A percentile compares a stretch with the other conserved stretches of the same genome.
Conservation (phyloP, 768 basidiomycete genomes). For the Brasilioporus rufonigricans region DNA sequence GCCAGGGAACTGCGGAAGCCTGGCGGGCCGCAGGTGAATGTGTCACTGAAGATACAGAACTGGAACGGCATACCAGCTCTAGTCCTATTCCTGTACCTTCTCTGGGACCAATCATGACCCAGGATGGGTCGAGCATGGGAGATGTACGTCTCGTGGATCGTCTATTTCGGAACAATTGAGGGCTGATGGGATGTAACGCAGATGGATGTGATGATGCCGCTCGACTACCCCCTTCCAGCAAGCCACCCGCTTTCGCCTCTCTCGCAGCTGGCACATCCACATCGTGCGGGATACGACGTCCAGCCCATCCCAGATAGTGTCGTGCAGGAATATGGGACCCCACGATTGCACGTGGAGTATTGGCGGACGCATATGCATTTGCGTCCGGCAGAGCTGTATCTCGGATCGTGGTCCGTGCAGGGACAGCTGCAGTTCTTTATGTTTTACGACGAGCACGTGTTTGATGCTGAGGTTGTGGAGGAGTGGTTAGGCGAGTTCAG, state of each 20-base stretch:
- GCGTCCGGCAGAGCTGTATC: constrained; percentile 43
- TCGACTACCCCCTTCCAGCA: no score
- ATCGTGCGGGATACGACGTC: constrained; percentile 2
- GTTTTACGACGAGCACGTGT: constrained; percentile 11
- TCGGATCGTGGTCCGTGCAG: no score
- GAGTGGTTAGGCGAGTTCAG: not conserved
- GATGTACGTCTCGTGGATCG: constrained; percentile 32
- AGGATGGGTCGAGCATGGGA: constrained; percentile 27
- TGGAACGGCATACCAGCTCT: not conserved
- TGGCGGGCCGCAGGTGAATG: no score
- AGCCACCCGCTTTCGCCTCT: constrained; percentile 19
- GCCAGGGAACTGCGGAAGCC: constrained; percentile 22
- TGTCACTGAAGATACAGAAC: not conserved
- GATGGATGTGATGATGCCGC: constrained; percentile 37
- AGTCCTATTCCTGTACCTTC: constrained; percentile 1
- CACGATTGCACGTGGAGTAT: constrained; percentile 9
- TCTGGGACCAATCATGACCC: constrained; percentile 14
- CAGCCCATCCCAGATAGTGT: not conserved
- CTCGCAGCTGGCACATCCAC: constrained; percentile 15
- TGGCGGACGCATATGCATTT: constrained; percentile 34
- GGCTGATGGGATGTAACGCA: constrained; percentile 16
- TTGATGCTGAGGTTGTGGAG: not conserved
- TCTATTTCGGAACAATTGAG: no score
- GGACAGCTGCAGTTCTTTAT: no score
- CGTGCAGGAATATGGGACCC: not conserved